phyloP scores from a whole-genome alignment of 176 grass and related monocot species.

The Microstegium vimineum region DNA sequence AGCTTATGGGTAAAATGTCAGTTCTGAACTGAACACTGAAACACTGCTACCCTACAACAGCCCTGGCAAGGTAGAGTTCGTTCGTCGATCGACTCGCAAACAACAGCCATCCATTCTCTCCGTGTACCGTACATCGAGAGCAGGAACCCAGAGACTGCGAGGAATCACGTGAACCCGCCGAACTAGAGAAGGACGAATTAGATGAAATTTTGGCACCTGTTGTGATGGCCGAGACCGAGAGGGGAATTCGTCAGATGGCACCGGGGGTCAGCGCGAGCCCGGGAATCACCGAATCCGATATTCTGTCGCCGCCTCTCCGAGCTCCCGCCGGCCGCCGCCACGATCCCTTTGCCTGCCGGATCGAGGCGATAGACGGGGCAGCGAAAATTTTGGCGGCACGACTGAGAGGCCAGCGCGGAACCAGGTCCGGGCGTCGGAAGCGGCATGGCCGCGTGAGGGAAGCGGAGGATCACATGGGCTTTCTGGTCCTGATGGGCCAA shows the following conservation, averaged over 20 bases:
- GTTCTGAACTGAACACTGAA: not conserved
- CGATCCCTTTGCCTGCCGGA: not conserved
- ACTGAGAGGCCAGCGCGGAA: not conserved
- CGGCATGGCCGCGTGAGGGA: not conserved
- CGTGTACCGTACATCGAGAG: not conserved
- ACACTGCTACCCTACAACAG: not conserved
- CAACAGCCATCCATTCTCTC: not conserved
- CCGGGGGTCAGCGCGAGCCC: not conserved
- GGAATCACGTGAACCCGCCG: not conserved
- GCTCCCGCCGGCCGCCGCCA: not conserved
- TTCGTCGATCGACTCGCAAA: not conserved
- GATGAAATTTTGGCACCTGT: conserved; percentile 2
- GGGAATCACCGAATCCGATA: not conserved
- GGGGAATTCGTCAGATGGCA: not conserved
- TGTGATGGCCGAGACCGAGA: not conserved
- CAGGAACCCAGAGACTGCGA: not conserved
- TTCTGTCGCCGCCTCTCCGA: not conserved
- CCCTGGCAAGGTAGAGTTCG: not conserved
- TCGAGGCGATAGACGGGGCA: not conserved
- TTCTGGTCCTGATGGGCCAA: no score
- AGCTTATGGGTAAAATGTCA: not conserved
- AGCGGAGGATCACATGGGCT: no score
- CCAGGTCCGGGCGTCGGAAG: not conserved
- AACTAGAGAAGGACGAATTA: not conserved
- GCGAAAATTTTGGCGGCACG: conserved; percentile 36